A percentile compares a stretch with the other conserved stretches of the same genome.
Evolutionary conservation across 352 stramenopile species (phyloP).

Genomic region (Hyaloperonospora brassicae): DNA sequence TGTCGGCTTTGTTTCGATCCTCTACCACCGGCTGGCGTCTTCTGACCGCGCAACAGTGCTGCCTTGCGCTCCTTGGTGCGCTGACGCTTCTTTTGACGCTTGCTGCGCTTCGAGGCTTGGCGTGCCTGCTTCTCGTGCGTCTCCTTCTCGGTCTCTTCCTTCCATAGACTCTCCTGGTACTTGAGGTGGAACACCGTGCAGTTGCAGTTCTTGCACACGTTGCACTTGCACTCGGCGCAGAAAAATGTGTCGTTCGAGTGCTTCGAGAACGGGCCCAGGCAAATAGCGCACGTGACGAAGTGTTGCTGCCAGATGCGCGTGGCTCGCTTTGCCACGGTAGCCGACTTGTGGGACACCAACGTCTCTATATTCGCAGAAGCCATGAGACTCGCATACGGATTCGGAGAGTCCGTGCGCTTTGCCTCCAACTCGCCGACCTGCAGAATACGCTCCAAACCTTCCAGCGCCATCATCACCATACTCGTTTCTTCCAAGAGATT

Average conservation of each 20-base stretch:
- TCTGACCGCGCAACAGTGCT: conserved; percentile 41
- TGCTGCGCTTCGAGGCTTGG: conserved; percentile 78
- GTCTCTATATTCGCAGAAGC: conserved; percentile 89
- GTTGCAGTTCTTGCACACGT: conserved; percentile 95
- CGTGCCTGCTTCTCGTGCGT: conserved; percentile 86
- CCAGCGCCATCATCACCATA: conserved; percentile 99
- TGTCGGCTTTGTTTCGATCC: conserved; percentile 28
- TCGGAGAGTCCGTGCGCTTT: conserved; percentile 74
- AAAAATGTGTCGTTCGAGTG: conserved; percentile 92
- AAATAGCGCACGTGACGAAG: conserved; percentile 97
- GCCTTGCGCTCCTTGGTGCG: conserved; percentile 80
- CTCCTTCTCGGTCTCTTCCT: conserved; percentile 90
- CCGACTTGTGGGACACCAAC: conserved; percentile 90
- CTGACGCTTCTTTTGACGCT: conserved; percentile 79
- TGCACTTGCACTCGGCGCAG: conserved; percentile 97
- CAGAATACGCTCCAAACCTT: conserved; percentile 95
- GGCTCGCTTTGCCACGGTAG: conserved; percentile 92
- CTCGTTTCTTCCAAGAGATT: conserved; percentile 92
- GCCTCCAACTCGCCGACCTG: conserved; percentile 90
- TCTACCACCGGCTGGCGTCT: conserved; percentile 22
- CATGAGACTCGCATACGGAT: conserved; percentile 87
- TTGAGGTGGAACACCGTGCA: conserved; percentile 96
- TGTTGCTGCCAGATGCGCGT: conserved; percentile 96
- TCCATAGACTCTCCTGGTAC: conserved; percentile 94
- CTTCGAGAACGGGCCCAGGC: conserved; percentile 91